Evolutionary conservation across 371 early-diverging fungal species (phyloP).

Genomic region (Mucor indicus): DNA sequence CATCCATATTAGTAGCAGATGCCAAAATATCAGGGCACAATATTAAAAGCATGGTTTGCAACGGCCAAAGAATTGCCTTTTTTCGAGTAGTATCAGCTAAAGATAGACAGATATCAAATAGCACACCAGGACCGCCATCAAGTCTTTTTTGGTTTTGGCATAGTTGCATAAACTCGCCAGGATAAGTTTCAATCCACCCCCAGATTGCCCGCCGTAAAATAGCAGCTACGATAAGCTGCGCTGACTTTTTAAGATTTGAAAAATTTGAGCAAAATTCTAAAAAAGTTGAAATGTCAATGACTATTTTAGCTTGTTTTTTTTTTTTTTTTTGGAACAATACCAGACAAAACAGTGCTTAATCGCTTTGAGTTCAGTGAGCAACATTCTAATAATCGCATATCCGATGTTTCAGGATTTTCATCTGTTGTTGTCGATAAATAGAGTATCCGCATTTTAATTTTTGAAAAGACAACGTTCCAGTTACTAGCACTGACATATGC

Average conservation of each 20-base stretch:
- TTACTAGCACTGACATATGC: constrained; percentile 81
- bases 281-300: neutral
- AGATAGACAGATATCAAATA: constrained; percentile 74
- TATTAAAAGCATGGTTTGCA: constrained; percentile 76
- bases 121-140: constrained; percentile 73
- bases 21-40: constrained; percentile 78
- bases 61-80: constrained; percentile 77
- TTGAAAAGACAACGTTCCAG: constrained; percentile 72
- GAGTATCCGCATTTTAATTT: constrained; percentile 59
- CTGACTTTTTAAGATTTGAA: constrained; percentile 63
- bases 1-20: constrained; percentile 45
- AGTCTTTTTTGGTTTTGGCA: constrained; percentile 70
- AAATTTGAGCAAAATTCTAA: constrained; percentile 66
- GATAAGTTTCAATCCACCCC: constrained; percentile 88
- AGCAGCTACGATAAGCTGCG: constrained; percentile 67
- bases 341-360: constrained; percentile 64
- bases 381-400: constrained; percentile 75
- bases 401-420: constrained; percentile 72
- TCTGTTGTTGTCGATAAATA: constrained; percentile 59
- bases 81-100: constrained; percentile 70
- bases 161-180: constrained; percentile 71
- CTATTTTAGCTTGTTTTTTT: neutral
- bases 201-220: constrained; percentile 77
- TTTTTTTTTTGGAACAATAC: constrained; percentile 22
- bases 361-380: constrained; percentile 71